These are phyloP conservation scores for Pestalotiopsis sp. DNA, from an alignment of 2,329 filamentous ascomycete genomes.

Conservation along the genomic window DNA sequence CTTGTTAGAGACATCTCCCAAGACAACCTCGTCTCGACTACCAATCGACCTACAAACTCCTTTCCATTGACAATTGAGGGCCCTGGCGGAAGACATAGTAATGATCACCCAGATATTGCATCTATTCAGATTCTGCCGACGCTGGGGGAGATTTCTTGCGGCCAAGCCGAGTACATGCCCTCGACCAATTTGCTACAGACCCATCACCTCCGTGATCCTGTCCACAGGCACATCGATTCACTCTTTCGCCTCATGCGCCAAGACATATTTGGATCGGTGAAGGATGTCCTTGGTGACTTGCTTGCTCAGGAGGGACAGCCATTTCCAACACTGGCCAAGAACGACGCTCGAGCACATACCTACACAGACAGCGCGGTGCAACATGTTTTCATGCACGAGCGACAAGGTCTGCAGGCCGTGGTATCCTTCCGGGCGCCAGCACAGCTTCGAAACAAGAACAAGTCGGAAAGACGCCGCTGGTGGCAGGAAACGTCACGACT, in stretches of 20 bases:
- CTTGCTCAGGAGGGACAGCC: conserved; percentile 25
- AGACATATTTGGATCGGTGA: conserved; percentile 54
- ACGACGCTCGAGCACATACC: conserved; percentile 32
- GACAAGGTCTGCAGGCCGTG: conserved; percentile 43
- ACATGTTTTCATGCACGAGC: conserved; percentile 34
- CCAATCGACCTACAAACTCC: background rate
- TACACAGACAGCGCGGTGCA: conserved; percentile 36
- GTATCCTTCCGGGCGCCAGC: conserved; percentile 46
- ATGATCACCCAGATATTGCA: conserved; percentile 46
- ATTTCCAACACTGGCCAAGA: conserved; percentile 14
- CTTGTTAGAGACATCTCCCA: too few relatives aligned
- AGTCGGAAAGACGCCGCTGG: conserved; percentile 33
- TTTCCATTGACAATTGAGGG: background rate
- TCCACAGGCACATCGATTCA: conserved; percentile 34
- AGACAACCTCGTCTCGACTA: too few relatives aligned
- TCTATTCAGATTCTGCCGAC: conserved; percentile 52
- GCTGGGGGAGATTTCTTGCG: conserved; percentile 42
- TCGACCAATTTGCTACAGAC: conserved; percentile 40
- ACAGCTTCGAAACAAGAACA: background rate
- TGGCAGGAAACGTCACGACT: conserved; percentile 52
- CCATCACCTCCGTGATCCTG: conserved; percentile 40
- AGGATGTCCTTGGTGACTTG: conserved; percentile 44
- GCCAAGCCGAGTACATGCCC: conserved; percentile 44
- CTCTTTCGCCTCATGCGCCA: conserved; percentile 57
- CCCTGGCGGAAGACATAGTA: conserved; percentile 40